Base-by-base conservation (phyloP, 2,329 filamentous ascomycete genomes). In the Akanthomyces lecanii region DNA sequence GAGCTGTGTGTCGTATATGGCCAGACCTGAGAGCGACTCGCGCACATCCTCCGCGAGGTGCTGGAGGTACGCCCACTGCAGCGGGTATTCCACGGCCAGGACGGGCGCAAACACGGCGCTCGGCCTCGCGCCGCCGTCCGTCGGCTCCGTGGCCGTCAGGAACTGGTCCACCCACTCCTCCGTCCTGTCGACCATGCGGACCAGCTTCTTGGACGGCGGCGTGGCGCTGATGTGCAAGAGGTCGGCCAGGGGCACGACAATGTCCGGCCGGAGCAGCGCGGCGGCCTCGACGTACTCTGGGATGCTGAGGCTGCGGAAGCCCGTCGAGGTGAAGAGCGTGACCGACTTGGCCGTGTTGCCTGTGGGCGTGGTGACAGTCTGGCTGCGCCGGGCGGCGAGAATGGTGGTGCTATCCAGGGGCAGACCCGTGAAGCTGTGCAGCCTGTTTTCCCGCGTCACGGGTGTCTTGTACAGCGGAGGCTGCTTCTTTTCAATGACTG, bases 141-240 rank as follows among this genome's bases (percentile, higher is more conserved):
- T 69, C 16, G 69, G 64, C 14, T 64, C 71, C 23, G 71, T 69
- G 21, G 70, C 69, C 23, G 73, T 71, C 42, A 92, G 79, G 57
- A 92, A 85, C 66, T 89, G 84, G 28, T 85, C 83, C 21, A 94
- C 79, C 91, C 92, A 98, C 44, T 85, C 83, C 72, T 95, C 89
- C 0, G 91, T 97, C 63, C 94, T 83, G 71, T 95, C 92, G 28
- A 87, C 88, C 87, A 97, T 97, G 70, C 91, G 92, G 42, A 86
- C 81, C 53, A 89, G 85, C 52, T 93, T 84, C 76, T 96, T 97
- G 11, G 82, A 78, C 3, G 88, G 85, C 0, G 89, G 83, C 4
- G 75, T 79, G 66, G 61, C 79, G 78, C 76, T 77, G 12, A 71
- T 71, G 61, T 79, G 68, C 69, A 77, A 68, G 11, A 93, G 82